Evolutionary conservation across 257 asterid genomes (phyloP).

Genomic region (Plantago major): DNA sequence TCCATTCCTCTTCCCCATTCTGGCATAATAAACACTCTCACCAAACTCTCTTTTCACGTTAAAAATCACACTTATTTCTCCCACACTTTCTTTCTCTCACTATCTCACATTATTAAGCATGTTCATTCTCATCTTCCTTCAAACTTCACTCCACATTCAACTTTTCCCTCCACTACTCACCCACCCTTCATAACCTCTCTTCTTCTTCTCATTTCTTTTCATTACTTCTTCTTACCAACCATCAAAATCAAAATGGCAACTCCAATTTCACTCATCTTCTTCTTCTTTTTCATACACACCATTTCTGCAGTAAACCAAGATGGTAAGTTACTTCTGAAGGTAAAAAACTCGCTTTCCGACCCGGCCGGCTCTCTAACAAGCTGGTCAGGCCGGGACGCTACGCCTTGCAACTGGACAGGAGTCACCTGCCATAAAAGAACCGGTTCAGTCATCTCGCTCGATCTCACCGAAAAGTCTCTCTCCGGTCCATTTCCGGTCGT

Average conservation of each 20-base stretch:
- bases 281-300: neutral
- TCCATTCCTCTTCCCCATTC: too few species aligned
- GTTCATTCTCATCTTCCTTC: neutral
- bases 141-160: neutral
- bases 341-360: constrained; percentile 46
- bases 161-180: neutral
- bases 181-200: too few species aligned
- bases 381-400: constrained; percentile 49
- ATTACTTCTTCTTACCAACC: too few species aligned
- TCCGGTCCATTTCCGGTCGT: constrained; percentile 51
- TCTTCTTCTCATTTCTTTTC: too few species aligned
- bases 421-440: constrained; percentile 40
- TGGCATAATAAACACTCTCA: too few species aligned
- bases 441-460: constrained; percentile 41
- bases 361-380: constrained; percentile 39
- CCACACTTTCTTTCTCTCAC: too few species aligned
- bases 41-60: too few species aligned
- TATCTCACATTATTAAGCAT: too few species aligned
- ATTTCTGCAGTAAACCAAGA: constrained; percentile 53
- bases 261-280: too few species aligned
- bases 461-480: constrained; percentile 40
- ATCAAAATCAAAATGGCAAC: too few species aligned
- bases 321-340: constrained; percentile 30
- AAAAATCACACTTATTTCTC: too few species aligned
- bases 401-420: constrained; percentile 91